A percentile compares a stretch with the other conserved stretches of the same genome.
phyloP scores from a whole-genome alignment of 305 asterid species.

The Petunia hybrid region DNA sequence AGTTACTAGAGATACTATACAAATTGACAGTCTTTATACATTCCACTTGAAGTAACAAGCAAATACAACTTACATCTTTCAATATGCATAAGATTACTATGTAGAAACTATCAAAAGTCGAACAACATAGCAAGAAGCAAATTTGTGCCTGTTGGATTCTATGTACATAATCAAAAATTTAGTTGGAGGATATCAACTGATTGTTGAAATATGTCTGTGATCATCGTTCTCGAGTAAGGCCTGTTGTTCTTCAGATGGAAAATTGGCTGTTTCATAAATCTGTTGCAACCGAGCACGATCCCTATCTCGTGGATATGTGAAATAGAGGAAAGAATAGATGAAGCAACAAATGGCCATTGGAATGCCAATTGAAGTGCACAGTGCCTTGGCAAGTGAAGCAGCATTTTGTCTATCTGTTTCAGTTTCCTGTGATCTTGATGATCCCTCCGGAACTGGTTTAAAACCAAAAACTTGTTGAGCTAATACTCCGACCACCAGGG shows the following conservation, averaged over 20 bases:
- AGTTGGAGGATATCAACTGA: background rate
- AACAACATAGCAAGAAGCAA: background rate
- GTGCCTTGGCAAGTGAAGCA: slow-evolving; percentile 81
- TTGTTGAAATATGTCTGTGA: background rate
- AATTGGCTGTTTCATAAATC: slow-evolving; percentile 44
- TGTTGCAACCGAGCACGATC: slow-evolving; percentile 63
- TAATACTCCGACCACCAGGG: slow-evolving; percentile 69
- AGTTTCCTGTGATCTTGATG: slow-evolving; percentile 45
- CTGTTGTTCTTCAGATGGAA: slow-evolving; percentile 40
- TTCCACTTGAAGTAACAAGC: too few species aligned
- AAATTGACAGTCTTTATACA: too few species aligned
- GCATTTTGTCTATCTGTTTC: slow-evolving; percentile 74
- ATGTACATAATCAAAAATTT: too few species aligned
- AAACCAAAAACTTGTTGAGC: slow-evolving; percentile 71
- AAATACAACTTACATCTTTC: too few species aligned
- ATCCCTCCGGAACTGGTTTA: slow-evolving; percentile 57
- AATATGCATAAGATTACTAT: too few species aligned
- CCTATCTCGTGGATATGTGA: slow-evolving; percentile 79
- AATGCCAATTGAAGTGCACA: slow-evolving; percentile 72
- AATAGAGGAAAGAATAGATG: slow-evolving; percentile 72
- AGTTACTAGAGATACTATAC: too few species aligned
- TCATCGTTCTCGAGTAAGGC: background rate
- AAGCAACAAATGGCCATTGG: slow-evolving; percentile 66
- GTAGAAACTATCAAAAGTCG: too few species aligned
- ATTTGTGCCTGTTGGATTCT: background rate